Percentiles rank a stretch among this genome's conserved stretches.
These are phyloP conservation scores for Penicillium psychrofluorescens DNA, from an alignment of 495 filamentous ascomycete species.

Conservation along the genomic window DNA sequence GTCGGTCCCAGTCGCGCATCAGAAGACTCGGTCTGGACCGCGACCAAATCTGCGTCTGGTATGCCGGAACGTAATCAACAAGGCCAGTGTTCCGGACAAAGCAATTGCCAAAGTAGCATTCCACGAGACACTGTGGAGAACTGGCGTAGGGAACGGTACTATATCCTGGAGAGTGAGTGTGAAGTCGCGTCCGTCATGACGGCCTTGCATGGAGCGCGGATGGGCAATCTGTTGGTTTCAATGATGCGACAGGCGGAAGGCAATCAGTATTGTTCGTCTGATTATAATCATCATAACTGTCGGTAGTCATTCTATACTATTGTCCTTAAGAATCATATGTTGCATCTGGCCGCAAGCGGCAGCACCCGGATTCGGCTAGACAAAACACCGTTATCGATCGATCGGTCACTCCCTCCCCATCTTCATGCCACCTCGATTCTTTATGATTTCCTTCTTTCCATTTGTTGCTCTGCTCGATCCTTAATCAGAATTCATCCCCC, in stretches of 20 bases:
- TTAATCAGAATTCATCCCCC: not conserved
- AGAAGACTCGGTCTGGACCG: slow-evolving; percentile 31
- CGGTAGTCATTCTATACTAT: too few species aligned
- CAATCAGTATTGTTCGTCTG: too few species aligned
- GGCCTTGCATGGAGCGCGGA: slow-evolving; percentile 20
- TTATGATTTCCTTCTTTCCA: not conserved
- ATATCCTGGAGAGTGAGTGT: slow-evolving; percentile 31
- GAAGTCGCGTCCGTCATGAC: slow-evolving; percentile 34
- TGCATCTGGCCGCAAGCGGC: too few species aligned
- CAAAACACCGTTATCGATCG: too few species aligned
- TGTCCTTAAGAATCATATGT: too few species aligned
- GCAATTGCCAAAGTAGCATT: slow-evolving; percentile 35
- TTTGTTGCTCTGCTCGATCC: not conserved
- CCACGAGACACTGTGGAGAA: slow-evolving; percentile 25
- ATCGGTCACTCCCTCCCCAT: too few species aligned
- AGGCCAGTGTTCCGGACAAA: slow-evolving; percentile 33
- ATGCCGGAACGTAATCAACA: slow-evolving; percentile 34
- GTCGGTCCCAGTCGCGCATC: slow-evolving; percentile 28
- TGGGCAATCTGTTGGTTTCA: slow-evolving; percentile 23
- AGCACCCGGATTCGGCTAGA: too few species aligned
- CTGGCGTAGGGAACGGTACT: slow-evolving; percentile 31
- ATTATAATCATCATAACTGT: too few species aligned
- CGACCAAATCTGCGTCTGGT: slow-evolving; percentile 31
- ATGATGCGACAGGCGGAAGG: slow-evolving; percentile 24
- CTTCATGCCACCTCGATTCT: not conserved